Conservation (phyloP, 768 basidiomycete genomes). For the Rhodotorula sphaerocarpa region DNA sequence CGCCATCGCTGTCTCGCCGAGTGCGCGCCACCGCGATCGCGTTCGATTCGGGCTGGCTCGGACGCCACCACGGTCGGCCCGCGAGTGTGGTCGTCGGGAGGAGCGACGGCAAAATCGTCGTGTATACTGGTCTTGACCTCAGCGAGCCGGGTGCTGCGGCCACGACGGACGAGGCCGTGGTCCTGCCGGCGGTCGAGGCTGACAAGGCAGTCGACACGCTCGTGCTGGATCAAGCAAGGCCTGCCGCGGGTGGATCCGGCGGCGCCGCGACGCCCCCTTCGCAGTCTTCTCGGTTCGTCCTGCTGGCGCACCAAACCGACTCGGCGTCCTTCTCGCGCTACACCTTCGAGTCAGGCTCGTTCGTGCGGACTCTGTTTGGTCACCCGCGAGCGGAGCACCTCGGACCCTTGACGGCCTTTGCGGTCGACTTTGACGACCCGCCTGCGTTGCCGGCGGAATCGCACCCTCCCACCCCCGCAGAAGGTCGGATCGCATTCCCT, state of each 20-base stretch:
- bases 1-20: too few relatives aligned
- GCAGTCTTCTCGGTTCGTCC: background rate
- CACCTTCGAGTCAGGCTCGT: background rate
- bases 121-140: slow-evolving; percentile 9
- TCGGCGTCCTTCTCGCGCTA: slow-evolving; percentile 3
- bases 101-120: slow-evolving; percentile 20
- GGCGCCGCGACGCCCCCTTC: too few relatives aligned
- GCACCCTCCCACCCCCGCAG: background rate
- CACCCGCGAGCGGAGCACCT: slow-evolving; percentile 6
- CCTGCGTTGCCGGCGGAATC: background rate
- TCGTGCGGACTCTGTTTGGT: slow-evolving; percentile 1
- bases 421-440: slow-evolving; percentile 29
- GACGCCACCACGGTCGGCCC: slow-evolving; percentile 5
- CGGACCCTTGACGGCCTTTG: slow-evolving; percentile 14
- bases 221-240: background rate
- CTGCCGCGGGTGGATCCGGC: too few relatives aligned
- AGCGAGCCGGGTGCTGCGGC: background rate
- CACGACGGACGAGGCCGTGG: background rate
- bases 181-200: background rate
- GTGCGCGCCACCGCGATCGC: slow-evolving; percentile 13
- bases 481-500: background rate
- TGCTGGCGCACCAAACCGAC: slow-evolving; percentile 12
- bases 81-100: slow-evolving; percentile 17
- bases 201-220: background rate
- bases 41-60: slow-evolving; percentile 23